Evolutionary conservation across 371 early-diverging fungal genomes (phyloP), one percentile per base, ranked within the genome.

Genomic region (Mortierella sp.): DNA sequence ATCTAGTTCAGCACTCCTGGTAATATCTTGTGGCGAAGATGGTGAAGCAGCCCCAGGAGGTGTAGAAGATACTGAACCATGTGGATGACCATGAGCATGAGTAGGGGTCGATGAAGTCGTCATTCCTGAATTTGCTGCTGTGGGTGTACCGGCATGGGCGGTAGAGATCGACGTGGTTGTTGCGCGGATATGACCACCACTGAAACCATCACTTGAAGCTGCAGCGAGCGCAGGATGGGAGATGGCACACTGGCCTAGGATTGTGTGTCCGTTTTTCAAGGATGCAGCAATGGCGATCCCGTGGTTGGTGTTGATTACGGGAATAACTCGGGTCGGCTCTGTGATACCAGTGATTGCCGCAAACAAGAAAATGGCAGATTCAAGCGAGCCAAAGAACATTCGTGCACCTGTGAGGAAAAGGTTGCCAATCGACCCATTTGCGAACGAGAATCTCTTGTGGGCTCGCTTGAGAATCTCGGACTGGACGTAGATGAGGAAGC

Each of bases 391-490:
- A 71, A 90, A 90, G 66, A 92, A 92, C 52, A 90, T 73, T n/a
- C 92, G 84, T 14, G 89, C 89, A 6, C 92, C 92, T 7, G 89
- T 91, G 66, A 93, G 72, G 71, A 93, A 92, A 72, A 92, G 90
- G 81, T 93, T 93, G 29, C 92, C 93, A 68, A 93, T 89, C 14
- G 86, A 85, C 7, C 91, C 93, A 50, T 90, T 89, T 14, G 91
- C 86, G 71, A 91, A 93, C 46, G 91, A 88, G 70, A 92, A 93
- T 6, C 83, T 85, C 73, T 87, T 90, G 66, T 86, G 88, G 37
- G 86, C 86, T 43, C 88, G 80, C 64, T 87, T 88, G 51, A 90
- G 70, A 50, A 93, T 87, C 68, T 91, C 88, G 70, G 86, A 86
- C 64, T 93, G 86, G 64, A 93, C 89, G 50, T 85, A 83, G 30